Percentiles rank a stretch among this genome's conserved stretches.
These are phyloP conservation scores for Coemansia sp. DNA, from an alignment of 192 early-diverging fungal species.

Conservation along the genomic window DNA sequence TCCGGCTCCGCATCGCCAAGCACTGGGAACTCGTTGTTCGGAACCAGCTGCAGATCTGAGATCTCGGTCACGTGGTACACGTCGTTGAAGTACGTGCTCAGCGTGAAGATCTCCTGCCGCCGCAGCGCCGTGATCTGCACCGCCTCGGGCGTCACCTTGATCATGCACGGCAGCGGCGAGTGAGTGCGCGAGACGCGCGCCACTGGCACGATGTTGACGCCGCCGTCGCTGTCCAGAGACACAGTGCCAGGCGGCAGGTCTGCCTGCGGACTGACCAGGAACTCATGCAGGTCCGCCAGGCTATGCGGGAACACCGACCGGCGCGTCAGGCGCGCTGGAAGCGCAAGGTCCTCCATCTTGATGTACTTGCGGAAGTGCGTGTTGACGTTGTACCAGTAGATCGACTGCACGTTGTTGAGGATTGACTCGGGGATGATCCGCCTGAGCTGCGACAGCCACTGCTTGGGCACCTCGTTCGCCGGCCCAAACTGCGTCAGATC, in stretches of 20 bases:
- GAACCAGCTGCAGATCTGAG: constrained; percentile 60
- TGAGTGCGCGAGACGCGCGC: constrained; percentile 68
- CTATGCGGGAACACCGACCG: constrained; percentile 69
- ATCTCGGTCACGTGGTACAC: constrained; percentile 85
- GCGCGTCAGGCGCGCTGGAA: constrained; percentile 60
- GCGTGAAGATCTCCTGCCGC: constrained; percentile 75
- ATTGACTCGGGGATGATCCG: constrained; percentile 71
- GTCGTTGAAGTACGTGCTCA: constrained; percentile 78
- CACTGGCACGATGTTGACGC: constrained; percentile 65
- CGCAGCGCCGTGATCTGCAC: constrained; percentile 75
- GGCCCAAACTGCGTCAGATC: constrained; percentile 79
- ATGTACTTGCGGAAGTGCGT: constrained; percentile 71
- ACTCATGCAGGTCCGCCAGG: constrained; percentile 70
- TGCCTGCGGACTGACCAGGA: constrained; percentile 71
- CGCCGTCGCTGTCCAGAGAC: constrained; percentile 71
- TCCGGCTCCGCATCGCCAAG: constrained; percentile 13
- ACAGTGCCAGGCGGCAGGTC: constrained; percentile 75
- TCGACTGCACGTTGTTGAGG: constrained; percentile 60
- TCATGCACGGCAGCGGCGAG: constrained; percentile 67
- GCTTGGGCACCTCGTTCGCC: constrained; percentile 76
- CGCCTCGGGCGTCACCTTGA: constrained; percentile 79
- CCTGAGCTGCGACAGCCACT: constrained; percentile 73
- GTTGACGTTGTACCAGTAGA: constrained; percentile 86
- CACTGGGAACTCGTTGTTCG: constrained; percentile 33
- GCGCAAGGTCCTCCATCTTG: constrained; percentile 46